A percentile compares a stretch with the other conserved stretches of the same genome.
Evolutionary conservation across 768 basidiomycete species (phyloP).

Genomic region (Kwoniella sp.): DNA sequence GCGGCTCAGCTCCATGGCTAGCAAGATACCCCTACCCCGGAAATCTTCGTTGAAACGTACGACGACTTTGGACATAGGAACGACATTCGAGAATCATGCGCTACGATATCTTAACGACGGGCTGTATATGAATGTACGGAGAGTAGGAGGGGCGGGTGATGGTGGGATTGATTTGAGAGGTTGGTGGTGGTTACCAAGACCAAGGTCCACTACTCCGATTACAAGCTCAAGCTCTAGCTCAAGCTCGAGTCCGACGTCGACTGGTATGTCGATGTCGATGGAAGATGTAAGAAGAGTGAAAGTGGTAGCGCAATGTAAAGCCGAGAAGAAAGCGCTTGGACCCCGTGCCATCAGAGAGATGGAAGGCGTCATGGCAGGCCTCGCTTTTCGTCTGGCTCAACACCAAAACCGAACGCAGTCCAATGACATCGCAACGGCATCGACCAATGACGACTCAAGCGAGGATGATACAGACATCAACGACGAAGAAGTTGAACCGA

Average conservation of each 20-base stretch:
- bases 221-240: not conserved
- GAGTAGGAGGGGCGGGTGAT: conserved; percentile 83
- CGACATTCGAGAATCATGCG: conserved; percentile 72
- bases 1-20: too few species aligned
- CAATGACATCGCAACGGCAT: not conserved
- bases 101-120: conserved; percentile 64
- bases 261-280: not conserved
- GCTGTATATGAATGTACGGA: conserved; percentile 76
- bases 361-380: conserved; percentile 69
- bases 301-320: conserved; percentile 87
- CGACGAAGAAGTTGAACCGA: not conserved
- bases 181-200: conserved; percentile 84
- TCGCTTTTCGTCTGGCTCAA: not conserved
- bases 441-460: not conserved
- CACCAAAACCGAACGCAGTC: not conserved
- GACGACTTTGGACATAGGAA: conserved; percentile 68
- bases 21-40: conserved; percentile 2
- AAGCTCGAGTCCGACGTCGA: not conserved
- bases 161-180: conserved; percentile 86
- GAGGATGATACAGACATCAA: not conserved
- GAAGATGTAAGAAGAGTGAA: conserved; percentile 59
- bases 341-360: conserved; percentile 83
- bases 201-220: not conserved
- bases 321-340: conserved; percentile 75
- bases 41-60: conserved; percentile 3